Evolutionary conservation across 139 green algal genomes (phyloP), one percentile per base, ranked within the genome.

Genomic region (Chlamydomonas applanata): DNA sequence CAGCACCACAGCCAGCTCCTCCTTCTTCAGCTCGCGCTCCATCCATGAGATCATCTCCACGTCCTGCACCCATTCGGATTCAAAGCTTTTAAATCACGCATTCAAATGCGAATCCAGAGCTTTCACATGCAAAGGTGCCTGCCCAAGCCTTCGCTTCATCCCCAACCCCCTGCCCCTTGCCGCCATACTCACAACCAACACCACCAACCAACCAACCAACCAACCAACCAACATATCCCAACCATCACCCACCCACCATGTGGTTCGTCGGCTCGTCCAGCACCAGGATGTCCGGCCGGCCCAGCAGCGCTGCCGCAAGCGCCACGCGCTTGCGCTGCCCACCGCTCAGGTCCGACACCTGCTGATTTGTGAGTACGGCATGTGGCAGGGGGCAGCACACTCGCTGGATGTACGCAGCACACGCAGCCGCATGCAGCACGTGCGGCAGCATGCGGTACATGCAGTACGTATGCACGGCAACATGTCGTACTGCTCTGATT

Each of bases 261-360:
- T 93, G 87, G 68, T 94, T 94, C 52, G 90, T 93, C 1, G 90
- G 88, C 84, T 93, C 83, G 71, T 94, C 91, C 64, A 94, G 75
- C 19, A 96, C 78, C 45, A 96, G 74, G 16, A 96, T 81, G 69
- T 96, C 90, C 20, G 91, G 91, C 27, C 74, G 74, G 1, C 86
- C 81, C 40, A 95, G 80, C 66, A 95, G 85, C 22, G 89, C 85
- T 1, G 83, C 82, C 1, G 90, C 91, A 40, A 96, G 79, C 0
- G 87, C 91, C 40, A 93, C 89, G 2, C 88, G 83, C 61, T 90
- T 86, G 44, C 72, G 73, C 88, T 94, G 88, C 17, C 88, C 91
- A 19, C 89, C 89, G 16, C 75, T 89, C 56, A 89, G 62, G 72
- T 80, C 64, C 35, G 40, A 22, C 73, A 64, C 30, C 57, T 73